Conservation (phyloP, 2,329 filamentous ascomycete species). For the Cladophialophora yegresii region DNA sequence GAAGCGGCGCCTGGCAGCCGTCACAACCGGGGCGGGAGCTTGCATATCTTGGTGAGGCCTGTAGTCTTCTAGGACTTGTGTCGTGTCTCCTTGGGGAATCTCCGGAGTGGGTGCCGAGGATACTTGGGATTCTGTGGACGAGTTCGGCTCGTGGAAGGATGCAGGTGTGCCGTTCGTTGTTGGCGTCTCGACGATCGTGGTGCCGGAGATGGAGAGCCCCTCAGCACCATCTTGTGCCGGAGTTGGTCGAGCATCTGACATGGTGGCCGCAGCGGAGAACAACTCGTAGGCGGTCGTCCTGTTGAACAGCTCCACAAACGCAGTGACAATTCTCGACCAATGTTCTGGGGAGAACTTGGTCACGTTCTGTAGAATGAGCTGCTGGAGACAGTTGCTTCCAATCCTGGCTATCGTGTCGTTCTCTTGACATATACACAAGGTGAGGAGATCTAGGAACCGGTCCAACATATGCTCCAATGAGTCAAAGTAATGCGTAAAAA, state of each 20-base stretch:
- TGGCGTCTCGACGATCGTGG: slow-evolving; percentile 37
- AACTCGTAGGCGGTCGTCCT: slow-evolving; percentile 92
- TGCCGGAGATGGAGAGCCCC: slow-evolving; percentile 37
- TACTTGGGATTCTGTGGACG: slow-evolving; percentile 32
- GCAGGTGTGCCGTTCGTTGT: slow-evolving; percentile 39
- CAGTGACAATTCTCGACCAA: slow-evolving; percentile 91
- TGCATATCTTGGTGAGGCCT: slow-evolving; percentile 73
- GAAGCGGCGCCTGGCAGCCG: slow-evolving; percentile 86
- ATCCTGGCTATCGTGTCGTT: slow-evolving; percentile 98
- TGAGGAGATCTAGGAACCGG: slow-evolving; percentile 90
- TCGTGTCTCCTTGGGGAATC: slow-evolving; percentile 32
- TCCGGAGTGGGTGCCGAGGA: slow-evolving; percentile 34
- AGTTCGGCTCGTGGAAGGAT: slow-evolving; percentile 5
- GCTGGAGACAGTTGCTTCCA: slow-evolving; percentile 95
- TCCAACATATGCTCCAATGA: slow-evolving; percentile 97
- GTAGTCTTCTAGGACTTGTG: slow-evolving; percentile 75
- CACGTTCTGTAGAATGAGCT: slow-evolving; percentile 94
- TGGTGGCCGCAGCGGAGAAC: slow-evolving; percentile 74
- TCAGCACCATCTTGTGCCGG: slow-evolving; percentile 31
- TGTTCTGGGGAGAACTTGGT: slow-evolving; percentile 83
- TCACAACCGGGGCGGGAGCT: slow-evolving; percentile 88
- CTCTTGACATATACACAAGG: slow-evolving; percentile 96
- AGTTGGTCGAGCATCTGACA: slow-evolving; percentile 41
- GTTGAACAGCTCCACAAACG: slow-evolving; percentile 94
- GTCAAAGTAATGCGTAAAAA: slow-evolving; percentile 98